phyloP scores from a whole-genome alignment of 1,284 basidiomycete species.

The Cryptococcus wingfieldii region DNA sequence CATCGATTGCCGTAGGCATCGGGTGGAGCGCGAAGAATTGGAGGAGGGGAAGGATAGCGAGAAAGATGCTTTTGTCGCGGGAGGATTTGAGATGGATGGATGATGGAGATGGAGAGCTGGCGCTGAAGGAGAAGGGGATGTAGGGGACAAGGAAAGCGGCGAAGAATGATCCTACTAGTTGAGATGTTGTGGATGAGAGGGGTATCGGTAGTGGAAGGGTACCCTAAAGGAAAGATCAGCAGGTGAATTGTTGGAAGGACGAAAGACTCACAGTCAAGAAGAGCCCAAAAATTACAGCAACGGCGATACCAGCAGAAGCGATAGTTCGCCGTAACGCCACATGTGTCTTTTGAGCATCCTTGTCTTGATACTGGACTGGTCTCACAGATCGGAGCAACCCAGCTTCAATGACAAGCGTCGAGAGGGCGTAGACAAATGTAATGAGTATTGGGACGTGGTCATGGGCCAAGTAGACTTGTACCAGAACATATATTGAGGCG shows the following conservation, averaged over 20 bases:
- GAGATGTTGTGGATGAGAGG: constrained; percentile 4
- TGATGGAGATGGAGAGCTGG: constrained; percentile 2
- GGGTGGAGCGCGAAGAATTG: constrained; percentile 40
- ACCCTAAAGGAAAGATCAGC: constrained; percentile 5
- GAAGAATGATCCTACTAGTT: constrained; percentile 14
- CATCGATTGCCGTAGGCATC: constrained; percentile 20
- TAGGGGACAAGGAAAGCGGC: constrained; percentile 20
- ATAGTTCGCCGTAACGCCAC: constrained; percentile 1
- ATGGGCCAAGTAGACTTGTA: too few relatives aligned
- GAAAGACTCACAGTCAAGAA: constrained; percentile 11
- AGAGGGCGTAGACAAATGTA: constrained; percentile 5
- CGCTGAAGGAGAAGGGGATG: constrained; percentile 23
- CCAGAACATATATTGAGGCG: too few relatives aligned
- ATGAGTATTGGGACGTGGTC: not conserved
- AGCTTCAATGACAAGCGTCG: constrained; percentile 6
- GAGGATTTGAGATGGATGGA: constrained; percentile 10
- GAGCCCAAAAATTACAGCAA: constrained; percentile 5
- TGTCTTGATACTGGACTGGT: not conserved
- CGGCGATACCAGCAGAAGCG: constrained; percentile 5
- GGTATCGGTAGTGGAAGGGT: constrained; percentile 15
- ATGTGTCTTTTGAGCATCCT: not conserved
- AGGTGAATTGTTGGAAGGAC: not conserved
- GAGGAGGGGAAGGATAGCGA: constrained; percentile 24
- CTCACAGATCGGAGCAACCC: too few relatives aligned
- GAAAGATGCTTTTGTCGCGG: constrained; percentile 20